Evolutionary conservation across 495 filamentous ascomycete species (phyloP).

Genomic region (Penicillium subrubescens): DNA sequence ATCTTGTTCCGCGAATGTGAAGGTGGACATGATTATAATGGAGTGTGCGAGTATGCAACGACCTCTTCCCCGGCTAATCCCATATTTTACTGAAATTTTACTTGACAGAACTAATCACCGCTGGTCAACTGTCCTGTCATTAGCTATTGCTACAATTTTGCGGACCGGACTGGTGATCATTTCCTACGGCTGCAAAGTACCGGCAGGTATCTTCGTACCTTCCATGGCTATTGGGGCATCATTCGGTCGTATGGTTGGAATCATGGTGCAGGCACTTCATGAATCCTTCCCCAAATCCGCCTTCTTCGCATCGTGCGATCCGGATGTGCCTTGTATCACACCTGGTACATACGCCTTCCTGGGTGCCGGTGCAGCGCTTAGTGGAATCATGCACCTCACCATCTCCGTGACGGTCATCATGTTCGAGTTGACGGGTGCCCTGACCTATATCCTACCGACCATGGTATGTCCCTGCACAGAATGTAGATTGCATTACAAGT

Average conservation of each 20-base stretch:
- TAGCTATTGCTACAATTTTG: slow-evolving; percentile 78
- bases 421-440: slow-evolving; percentile 94
- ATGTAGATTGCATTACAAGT: not conserved
- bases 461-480: slow-evolving; percentile 59
- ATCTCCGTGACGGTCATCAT: slow-evolving; percentile 97
- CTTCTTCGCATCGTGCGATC: slow-evolving; percentile 86
- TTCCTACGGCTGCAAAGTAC: slow-evolving; percentile 97
- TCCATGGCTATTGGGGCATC: slow-evolving; percentile 97
- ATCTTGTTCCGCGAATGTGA: slow-evolving; percentile 95
- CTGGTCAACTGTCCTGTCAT: slow-evolving; percentile 77
- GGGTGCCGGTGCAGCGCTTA: slow-evolving; percentile 91
- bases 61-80: not conserved
- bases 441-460: slow-evolving; percentile 94
- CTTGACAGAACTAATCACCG: slow-evolving; percentile 56
- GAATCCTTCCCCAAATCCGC: slow-evolving; percentile 77
- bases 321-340: slow-evolving; percentile 94
- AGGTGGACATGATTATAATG: slow-evolving; percentile 87
- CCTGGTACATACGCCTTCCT: slow-evolving; percentile 96
- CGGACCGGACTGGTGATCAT: slow-evolving; percentile 88
- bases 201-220: slow-evolving; percentile 94
- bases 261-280: slow-evolving; percentile 87
- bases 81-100: slow-evolving; percentile 24
- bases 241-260: slow-evolving; percentile 92
- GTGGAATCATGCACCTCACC: slow-evolving; percentile 97
- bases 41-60: slow-evolving; percentile 74